These are phyloP conservation scores for Metschnikowia shivogae DNA, from an alignment of 805 yeast genomes.

Conservation along the genomic window DNA sequence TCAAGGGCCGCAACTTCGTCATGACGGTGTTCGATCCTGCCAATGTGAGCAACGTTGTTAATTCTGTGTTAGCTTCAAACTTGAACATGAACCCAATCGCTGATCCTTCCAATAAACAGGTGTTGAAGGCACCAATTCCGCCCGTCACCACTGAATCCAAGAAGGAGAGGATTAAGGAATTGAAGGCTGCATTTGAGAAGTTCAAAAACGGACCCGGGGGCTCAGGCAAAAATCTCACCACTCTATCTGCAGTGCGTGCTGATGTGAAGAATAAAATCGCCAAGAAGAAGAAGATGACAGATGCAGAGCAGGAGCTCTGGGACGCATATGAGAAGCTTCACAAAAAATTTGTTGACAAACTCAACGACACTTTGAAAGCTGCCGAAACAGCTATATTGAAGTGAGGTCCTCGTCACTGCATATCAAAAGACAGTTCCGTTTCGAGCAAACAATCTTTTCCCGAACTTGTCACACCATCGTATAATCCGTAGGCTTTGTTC, in stretches of 20 bases:
- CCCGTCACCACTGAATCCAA: constrained; percentile 68
- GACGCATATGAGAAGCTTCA: constrained; percentile 65
- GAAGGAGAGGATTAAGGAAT: constrained; percentile 49
- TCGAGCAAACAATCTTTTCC: constrained; percentile 64
- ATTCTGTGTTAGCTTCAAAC: constrained; percentile 64
- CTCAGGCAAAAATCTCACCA: constrained; percentile 35
- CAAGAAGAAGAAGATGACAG: constrained; percentile 48
- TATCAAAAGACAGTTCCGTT: constrained; percentile 42
- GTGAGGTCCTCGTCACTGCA: constrained; percentile 12
- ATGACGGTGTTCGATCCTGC: constrained; percentile 88
- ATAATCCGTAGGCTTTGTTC: constrained; percentile 61
- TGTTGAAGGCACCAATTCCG: constrained; percentile 70
- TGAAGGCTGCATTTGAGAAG: constrained; percentile 65
- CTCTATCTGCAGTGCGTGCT: constrained; percentile 42
- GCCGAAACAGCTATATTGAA: constrained; percentile 46
- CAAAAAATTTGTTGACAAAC: constrained; percentile 57
- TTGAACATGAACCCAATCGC: constrained; percentile 77
- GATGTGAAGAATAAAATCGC: constrained; percentile 52
- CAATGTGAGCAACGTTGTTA: constrained; percentile 62
- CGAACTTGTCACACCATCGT: constrained; percentile 71
- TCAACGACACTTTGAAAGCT: constrained; percentile 37
- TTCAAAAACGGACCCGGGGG: constrained; percentile 45
- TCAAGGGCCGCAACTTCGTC: constrained; percentile 63
- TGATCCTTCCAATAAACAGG: constrained; percentile 68
- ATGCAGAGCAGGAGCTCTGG: constrained; percentile 50